phyloP scores from a whole-genome alignment of 2,329 filamentous ascomycete genomes.

The Beauveria medogensis region DNA sequence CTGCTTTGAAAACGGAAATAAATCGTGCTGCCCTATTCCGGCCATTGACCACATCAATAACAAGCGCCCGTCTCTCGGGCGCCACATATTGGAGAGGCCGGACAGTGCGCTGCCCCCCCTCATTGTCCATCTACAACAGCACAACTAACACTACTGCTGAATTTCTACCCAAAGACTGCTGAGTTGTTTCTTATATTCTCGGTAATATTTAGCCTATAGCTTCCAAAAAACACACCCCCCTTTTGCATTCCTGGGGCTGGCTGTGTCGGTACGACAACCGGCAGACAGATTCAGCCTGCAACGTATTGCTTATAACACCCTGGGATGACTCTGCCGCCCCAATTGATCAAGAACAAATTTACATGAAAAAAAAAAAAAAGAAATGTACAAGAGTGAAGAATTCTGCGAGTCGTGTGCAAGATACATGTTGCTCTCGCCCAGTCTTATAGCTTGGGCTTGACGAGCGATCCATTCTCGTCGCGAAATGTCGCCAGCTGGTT shows the following conservation, averaged over 20 bases:
- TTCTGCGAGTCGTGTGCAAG: neutral
- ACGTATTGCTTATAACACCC: too few species aligned
- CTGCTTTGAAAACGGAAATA: too few species aligned
- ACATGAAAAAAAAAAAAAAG: neutral
- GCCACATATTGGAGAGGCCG: neutral
- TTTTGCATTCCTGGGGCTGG: too few species aligned
- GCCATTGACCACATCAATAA: neutral
- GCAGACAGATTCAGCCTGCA: too few species aligned
- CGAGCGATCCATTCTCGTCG: constrained; percentile 27
- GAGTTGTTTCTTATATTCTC: neutral
- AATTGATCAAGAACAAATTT: neutral
- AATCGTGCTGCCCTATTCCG: too few species aligned
- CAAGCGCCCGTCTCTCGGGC: neutral
- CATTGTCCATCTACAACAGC: neutral
- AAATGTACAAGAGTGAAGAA: neutral
- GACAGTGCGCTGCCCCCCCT: neutral
- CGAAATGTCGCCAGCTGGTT: constrained; percentile 31
- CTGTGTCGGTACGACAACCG: too few species aligned
- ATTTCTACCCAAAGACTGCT: too few species aligned
- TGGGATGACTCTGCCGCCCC: neutral
- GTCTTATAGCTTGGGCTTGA: constrained; percentile 18
- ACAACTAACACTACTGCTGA: neutral
- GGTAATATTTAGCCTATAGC: too few species aligned
- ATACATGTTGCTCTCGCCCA: neutral
- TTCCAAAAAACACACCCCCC: too few species aligned